Base-by-base conservation (phyloP, 2,329 filamentous ascomycete species). In the Stachybotrys elegans region DNA sequence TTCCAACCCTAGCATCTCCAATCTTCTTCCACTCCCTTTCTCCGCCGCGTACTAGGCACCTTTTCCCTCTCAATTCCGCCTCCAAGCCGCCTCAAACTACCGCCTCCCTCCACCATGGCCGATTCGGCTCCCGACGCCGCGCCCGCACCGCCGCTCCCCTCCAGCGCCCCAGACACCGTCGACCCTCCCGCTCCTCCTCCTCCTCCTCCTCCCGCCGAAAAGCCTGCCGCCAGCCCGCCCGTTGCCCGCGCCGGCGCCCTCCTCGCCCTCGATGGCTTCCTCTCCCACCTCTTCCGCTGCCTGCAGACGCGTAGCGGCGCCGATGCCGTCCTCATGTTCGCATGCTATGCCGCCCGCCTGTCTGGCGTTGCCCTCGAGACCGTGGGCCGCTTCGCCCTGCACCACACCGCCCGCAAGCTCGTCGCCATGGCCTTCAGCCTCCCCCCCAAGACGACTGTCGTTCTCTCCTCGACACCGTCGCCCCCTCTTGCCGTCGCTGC, bases 271-370 rank as follows among this genome's bases (percentile, higher is more conserved):
- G 78, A 82, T 58, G 68, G 65, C 60, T 76, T 80, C 59, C 62
- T 83, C 49, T 59, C 70, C 21, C 74, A 75, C 61, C 70, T 83
- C 40, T 68, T 75, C 57, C 81, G 81, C 51, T 79, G 86, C 58
- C 71, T 89, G 54, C 76, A 80, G 51, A 85, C 83, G 9, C 80
- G 85, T 36, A 65, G 75, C 27, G 85, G 86, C 57, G 80, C 84
- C 61, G 86, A 90, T 66, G 76, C 78, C 40, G 71, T 83, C 49
- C 79, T 91, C 54, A 76, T 84, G 50, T 79, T 84, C 52, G 61
- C 83, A 49, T 80, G 83, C 67, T 92, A 91, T 70, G 67, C 73
- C 47, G 74, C 83, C 43, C 81, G 79, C 48, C 65, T 83, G 43
- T 57, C 70, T 40, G 71, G 75, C 48, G 66, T 72, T 21, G 52